phyloP scores from a whole-genome alignment of 352 stramenopile species.

The Pythium utonaiense region DNA sequence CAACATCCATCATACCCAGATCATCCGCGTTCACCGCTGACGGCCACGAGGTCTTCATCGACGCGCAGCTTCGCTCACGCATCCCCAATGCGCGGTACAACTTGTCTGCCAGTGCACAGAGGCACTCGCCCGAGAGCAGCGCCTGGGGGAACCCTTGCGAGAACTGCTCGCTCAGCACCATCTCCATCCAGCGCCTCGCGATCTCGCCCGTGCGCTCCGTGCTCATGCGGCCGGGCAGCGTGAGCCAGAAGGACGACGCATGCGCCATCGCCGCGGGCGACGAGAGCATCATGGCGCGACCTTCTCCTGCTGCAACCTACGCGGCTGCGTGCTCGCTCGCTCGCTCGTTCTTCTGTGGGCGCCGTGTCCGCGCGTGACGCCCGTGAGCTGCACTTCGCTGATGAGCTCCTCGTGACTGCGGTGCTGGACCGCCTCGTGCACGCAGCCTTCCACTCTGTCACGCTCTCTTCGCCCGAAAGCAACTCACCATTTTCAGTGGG shows the following conservation, averaged over 20 bases:
- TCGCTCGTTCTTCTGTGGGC: neutral
- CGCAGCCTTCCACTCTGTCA: slow-evolving; percentile 1
- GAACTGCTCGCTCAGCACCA: slow-evolving; percentile 83
- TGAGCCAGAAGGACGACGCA: slow-evolving; percentile 23
- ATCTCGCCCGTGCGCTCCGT: slow-evolving; percentile 53
- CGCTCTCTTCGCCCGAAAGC: slow-evolving; percentile 12
- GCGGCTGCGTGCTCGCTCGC: neutral
- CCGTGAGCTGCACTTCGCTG: no score
- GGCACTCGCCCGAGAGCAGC: slow-evolving; percentile 55
- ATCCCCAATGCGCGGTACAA: slow-evolving; percentile 77
- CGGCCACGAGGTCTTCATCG: slow-evolving; percentile 24
- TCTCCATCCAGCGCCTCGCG: slow-evolving; percentile 83
- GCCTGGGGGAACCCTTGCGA: slow-evolving; percentile 38
- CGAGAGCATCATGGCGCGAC: slow-evolving; percentile 20
- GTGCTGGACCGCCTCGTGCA: slow-evolving; percentile 17
- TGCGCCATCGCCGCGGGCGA: slow-evolving; percentile 25
- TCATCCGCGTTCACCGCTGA: slow-evolving; percentile 17
- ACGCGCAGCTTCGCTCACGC: slow-evolving; percentile 37
- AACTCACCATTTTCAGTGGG: slow-evolving; percentile 30
- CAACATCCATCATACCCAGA: neutral
- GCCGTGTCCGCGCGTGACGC: neutral
- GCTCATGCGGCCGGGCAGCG: slow-evolving; percentile 21
- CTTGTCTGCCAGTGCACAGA: slow-evolving; percentile 71
- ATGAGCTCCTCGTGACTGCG: no score
- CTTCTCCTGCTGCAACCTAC: neutral